Conservation (phyloP, 2,329 filamentous ascomycete species). For the Xenoacremonium recifei region DNA sequence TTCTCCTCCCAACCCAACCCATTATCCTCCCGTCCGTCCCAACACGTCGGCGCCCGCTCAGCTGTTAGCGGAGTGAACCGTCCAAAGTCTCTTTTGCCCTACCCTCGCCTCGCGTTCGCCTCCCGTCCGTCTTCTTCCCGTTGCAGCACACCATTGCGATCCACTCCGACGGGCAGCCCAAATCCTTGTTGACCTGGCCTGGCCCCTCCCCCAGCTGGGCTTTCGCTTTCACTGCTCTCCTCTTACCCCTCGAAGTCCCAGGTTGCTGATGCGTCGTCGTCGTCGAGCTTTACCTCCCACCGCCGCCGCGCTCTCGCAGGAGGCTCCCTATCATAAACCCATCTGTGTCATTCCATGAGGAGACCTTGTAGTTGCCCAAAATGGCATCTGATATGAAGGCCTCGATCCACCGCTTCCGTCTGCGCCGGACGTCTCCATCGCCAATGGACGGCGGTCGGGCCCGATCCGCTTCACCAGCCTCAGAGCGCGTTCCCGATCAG, state of each 20-base stretch:
- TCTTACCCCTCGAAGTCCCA: too few species aligned
- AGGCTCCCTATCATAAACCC: background rate
- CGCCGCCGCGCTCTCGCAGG: too few species aligned
- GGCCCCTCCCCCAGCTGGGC: background rate
- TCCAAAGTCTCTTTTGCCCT: background rate
- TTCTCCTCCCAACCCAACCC: too few species aligned
- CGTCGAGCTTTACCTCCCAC: background rate
- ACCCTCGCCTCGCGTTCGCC: background rate
- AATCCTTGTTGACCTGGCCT: background rate
- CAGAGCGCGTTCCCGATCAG: conserved; percentile 14
- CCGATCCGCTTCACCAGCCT: conserved; percentile 27
- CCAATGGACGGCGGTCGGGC: conserved; percentile 20
- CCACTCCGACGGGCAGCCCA: background rate
- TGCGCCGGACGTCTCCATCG: conserved; percentile 24
- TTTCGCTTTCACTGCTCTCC: background rate
- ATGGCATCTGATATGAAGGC: conserved; percentile 27
- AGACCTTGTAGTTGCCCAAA: conserved; percentile 9
- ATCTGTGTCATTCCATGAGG: background rate
- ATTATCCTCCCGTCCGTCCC: too few species aligned
- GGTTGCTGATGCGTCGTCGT: background rate
- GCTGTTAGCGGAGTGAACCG: too few species aligned
- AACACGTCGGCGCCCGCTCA: background rate
- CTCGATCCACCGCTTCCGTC: conserved; percentile 26
- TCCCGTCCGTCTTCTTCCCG: background rate
- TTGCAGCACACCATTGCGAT: background rate